Percentiles rank a stretch among this genome's conserved stretches.
These are phyloP conservation scores for Beauveria medogensis DNA, from an alignment of 2,329 filamentous ascomycete genomes.

Conservation along the genomic window DNA sequence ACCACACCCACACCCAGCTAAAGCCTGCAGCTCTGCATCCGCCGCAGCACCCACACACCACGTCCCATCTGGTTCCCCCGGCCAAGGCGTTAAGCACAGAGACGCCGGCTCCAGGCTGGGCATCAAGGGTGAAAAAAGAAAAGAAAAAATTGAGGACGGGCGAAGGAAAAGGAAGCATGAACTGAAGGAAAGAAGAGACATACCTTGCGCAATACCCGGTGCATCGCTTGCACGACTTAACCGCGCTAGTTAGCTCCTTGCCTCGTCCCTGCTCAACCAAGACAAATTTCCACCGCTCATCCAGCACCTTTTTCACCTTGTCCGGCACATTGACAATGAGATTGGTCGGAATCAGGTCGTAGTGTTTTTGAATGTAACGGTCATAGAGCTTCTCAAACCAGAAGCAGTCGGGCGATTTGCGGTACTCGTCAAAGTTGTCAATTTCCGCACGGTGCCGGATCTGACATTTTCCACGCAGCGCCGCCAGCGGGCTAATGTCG, in stretches of 20 bases:
- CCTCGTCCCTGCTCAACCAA: slow-evolving; percentile 87
- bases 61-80: neutral
- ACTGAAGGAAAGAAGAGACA: slow-evolving; percentile 19
- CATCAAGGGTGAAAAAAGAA: neutral
- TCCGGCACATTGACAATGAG: slow-evolving; percentile 94
- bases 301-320: slow-evolving; percentile 89
- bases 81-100: neutral
- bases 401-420: slow-evolving; percentile 78
- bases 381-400: slow-evolving; percentile 98
- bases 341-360: slow-evolving; percentile 88
- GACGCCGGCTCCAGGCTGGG: neutral
- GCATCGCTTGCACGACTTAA: slow-evolving; percentile 94
- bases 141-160: neutral
- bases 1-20: slow-evolving; percentile 5
- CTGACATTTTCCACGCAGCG: slow-evolving; percentile 85
- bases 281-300: slow-evolving; percentile 95
- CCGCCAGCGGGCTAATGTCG: slow-evolving; percentile 85
- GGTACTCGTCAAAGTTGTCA: slow-evolving; percentile 70
- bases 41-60: slow-evolving; percentile 5
- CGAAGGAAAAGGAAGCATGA: neutral
- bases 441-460: slow-evolving; percentile 88
- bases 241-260: slow-evolving; percentile 91
- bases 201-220: slow-evolving; percentile 85
- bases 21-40: slow-evolving; percentile 8
- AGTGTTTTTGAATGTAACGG: slow-evolving; percentile 95